Conservation (phyloP, 2,329 filamentous ascomycete genomes). For the Sporothrix sp. region DNA sequence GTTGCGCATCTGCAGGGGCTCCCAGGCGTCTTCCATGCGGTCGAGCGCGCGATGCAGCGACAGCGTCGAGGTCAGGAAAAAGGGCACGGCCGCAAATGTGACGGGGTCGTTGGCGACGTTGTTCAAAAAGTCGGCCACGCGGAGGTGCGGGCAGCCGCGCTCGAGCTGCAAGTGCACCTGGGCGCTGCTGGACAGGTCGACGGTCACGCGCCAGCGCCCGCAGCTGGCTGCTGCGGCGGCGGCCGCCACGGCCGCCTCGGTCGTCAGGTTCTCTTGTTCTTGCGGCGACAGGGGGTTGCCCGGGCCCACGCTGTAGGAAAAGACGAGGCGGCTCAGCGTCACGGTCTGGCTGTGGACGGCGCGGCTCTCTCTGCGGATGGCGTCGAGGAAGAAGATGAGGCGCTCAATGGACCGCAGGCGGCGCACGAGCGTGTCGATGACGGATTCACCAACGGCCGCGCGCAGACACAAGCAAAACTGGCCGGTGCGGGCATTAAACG, state of each 20-base stretch:
- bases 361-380: conserved; percentile 47
- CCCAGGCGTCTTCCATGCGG: conserved; percentile 48
- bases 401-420: conserved; percentile 59
- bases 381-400: conserved; percentile 59
- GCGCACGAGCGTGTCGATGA: conserved; percentile 48
- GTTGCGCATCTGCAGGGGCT: conserved; percentile 29
- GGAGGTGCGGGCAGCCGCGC: conserved; percentile 56
- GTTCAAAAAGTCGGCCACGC: conserved; percentile 49
- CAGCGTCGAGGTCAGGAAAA: conserved; percentile 49
- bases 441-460: conserved; percentile 47
- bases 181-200: conserved; percentile 45
- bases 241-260: conserved; percentile 2
- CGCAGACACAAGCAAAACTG: conserved; percentile 54
- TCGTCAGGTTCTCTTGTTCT: not conserved
- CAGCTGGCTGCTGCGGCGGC: not conserved
- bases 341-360: conserved; percentile 49
- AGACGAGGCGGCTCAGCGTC: conserved; percentile 53
- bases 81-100: conserved; percentile 43
- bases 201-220: conserved; percentile 39
- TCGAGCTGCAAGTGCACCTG: conserved; percentile 51
- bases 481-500: conserved; percentile 49
- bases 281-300: not conserved
- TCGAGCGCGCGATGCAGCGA: conserved; percentile 55
- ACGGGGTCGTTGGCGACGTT: conserved; percentile 45
- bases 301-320: conserved; percentile 47